Conservation (phyloP, 2,329 filamentous ascomycete species). For the Alternaria ventricosa region DNA sequence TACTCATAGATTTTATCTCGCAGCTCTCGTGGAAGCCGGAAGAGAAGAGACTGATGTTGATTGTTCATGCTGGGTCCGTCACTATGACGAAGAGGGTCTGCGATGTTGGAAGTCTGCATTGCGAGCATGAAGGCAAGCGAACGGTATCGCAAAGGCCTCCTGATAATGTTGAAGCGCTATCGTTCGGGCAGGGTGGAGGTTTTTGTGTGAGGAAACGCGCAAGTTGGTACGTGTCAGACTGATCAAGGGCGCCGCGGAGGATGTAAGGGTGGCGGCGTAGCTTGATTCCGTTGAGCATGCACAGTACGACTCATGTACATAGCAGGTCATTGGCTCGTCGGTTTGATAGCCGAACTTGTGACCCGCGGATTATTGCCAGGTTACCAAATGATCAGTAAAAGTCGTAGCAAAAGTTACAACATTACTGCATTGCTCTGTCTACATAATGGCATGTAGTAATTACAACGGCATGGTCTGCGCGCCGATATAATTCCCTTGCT, state of each 20-base stretch:
- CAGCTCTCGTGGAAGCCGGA: neutral
- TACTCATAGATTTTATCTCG: neutral
- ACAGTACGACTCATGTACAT: neutral
- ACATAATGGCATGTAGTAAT: accelerated
- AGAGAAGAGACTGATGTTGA: neutral
- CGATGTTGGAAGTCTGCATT: neutral
- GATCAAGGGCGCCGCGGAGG: neutral
- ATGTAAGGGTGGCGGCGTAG: neutral
- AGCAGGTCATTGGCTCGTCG: neutral
- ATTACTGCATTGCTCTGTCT: neutral
- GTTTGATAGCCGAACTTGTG: neutral
- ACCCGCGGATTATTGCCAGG: neutral
- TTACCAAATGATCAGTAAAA: too few species aligned
- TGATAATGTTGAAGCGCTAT: neutral
- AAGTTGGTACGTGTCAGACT: neutral
- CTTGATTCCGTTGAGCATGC: neutral
- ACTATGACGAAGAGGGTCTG: neutral
- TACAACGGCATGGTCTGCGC: accelerated
- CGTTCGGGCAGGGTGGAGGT: neutral
- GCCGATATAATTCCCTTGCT: too few species aligned
- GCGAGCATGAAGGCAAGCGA: neutral
- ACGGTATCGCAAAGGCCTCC: neutral
- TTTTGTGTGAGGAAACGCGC: neutral
- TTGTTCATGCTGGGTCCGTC: neutral
- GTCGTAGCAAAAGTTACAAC: neutral